Conservation (phyloP, 805 yeast species). For the Teunomyces atbi region DNA sequence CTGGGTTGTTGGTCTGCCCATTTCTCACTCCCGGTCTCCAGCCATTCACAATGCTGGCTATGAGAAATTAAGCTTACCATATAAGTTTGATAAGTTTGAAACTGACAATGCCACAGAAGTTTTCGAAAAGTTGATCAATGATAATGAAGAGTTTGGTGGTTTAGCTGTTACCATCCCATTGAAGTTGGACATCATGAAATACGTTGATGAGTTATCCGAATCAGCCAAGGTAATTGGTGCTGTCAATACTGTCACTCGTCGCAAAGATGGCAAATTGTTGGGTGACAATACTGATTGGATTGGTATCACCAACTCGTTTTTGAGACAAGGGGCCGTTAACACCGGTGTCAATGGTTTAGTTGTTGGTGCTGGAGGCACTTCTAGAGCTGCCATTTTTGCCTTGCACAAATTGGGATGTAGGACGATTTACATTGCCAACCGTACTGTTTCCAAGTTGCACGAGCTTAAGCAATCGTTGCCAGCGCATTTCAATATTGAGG, state of each 20-base stretch:
- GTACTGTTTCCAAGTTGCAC: constrained; percentile 66
- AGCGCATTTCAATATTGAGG: constrained; percentile 52
- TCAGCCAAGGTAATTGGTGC: constrained; percentile 88
- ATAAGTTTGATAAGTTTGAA: constrained; percentile 65
- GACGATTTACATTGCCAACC: constrained; percentile 74
- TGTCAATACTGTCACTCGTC: constrained; percentile 78
- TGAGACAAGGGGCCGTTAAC: constrained; percentile 53
- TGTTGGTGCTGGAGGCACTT: constrained; percentile 97
- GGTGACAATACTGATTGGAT: constrained; percentile 98
- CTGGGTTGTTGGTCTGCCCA: constrained; percentile 78
- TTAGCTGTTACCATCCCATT: constrained; percentile 92
- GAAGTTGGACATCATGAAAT: constrained; percentile 74
- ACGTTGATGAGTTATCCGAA: constrained; percentile 63
- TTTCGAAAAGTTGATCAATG: constrained; percentile 46
- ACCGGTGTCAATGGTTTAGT: constrained; percentile 61
- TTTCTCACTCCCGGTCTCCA: constrained; percentile 88
- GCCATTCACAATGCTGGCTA: constrained; percentile 79
- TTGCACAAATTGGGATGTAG: constrained; percentile 73
- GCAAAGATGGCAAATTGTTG: constrained; percentile 40
- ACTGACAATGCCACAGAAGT: constrained; percentile 62
- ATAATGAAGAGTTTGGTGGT: constrained; percentile 72
- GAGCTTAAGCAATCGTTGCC: constrained; percentile 65
- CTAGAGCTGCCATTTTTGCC: constrained; percentile 92
- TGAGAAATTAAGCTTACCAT: constrained; percentile 72
- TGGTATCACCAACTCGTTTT: constrained; percentile 75